phyloP scores from a whole-genome alignment of 2,329 filamentous ascomycete genomes.

The Diplodia intermedia region DNA sequence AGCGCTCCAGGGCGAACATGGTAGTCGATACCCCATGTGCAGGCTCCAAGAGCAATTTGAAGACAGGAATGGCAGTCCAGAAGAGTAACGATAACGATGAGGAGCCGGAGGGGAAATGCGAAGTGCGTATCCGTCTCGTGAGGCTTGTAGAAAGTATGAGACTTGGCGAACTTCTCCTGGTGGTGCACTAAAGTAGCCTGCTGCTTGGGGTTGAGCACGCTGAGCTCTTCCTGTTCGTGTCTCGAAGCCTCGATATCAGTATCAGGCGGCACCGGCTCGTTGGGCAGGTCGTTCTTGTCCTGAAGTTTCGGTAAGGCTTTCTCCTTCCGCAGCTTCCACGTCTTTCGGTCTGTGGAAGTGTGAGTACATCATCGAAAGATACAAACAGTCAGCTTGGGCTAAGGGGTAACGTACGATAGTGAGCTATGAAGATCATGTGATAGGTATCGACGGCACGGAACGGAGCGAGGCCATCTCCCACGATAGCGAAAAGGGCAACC shows the following conservation, averaged over 20 bases:
- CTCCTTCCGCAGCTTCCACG: constrained; percentile 67
- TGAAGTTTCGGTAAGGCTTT: constrained; percentile 63
- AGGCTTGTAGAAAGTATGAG: constrained; percentile 84
- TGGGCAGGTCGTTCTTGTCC: constrained; percentile 71
- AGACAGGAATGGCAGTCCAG: constrained; percentile 77
- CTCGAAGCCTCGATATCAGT: constrained; percentile 29
- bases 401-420: constrained; percentile 55
- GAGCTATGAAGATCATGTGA: constrained; percentile 78
- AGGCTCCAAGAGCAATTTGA: constrained; percentile 76
- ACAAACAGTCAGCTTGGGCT: not conserved
- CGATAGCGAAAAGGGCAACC: constrained; percentile 64
- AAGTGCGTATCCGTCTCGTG: constrained; percentile 80
- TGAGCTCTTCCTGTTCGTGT: constrained; percentile 29
- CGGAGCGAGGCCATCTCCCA: constrained; percentile 65
- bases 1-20: constrained; percentile 69
- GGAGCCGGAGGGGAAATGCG: constrained; percentile 73
- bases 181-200: constrained; percentile 73
- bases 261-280: constrained; percentile 33
- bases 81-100: constrained; percentile 74
- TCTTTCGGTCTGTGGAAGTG: constrained; percentile 56
- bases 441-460: constrained; percentile 81
- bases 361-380: not conserved
- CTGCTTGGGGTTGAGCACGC: constrained; percentile 65
- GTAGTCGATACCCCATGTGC: constrained; percentile 77
- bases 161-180: constrained; percentile 76